Evolutionary conservation across 1,284 basidiomycete genomes (phyloP).

Genomic region (Agaricales sp.): DNA sequence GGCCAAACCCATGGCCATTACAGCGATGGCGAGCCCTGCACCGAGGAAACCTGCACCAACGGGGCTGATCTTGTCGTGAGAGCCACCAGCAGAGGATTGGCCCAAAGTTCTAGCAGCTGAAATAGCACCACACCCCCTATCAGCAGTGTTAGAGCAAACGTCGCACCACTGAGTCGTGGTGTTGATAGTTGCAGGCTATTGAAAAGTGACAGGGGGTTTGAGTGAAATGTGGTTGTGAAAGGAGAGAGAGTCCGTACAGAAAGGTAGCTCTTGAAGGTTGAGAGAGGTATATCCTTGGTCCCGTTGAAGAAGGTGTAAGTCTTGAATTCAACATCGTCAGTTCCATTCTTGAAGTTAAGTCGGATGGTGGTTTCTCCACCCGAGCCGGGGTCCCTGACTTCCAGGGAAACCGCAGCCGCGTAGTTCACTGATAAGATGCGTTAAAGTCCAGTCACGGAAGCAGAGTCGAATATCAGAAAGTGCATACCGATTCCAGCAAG

Average conservation of each 20-base stretch:
- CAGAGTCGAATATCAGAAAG: constrained; percentile 3
- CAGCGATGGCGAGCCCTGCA: constrained; percentile 43
- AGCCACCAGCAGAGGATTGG: constrained; percentile 15
- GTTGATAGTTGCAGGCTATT: constrained; percentile 38
- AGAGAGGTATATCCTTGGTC: constrained; percentile 46
- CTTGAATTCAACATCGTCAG: constrained; percentile 37
- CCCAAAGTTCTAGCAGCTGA: constrained; percentile 22
- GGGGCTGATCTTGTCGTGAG: constrained; percentile 32
- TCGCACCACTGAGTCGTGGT: constrained; percentile 49
- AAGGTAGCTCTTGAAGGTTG: constrained; percentile 41
- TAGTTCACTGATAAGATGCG: constrained; percentile 46
- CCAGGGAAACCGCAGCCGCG: constrained; percentile 60
- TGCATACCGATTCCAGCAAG: constrained; percentile 53
- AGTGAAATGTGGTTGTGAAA: constrained; percentile 1
- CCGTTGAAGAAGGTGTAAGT: constrained; percentile 55
- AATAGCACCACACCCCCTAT: constrained; percentile 46
- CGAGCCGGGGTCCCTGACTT: constrained; percentile 45
- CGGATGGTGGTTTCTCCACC: constrained; percentile 46
- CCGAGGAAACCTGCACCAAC: constrained; percentile 59
- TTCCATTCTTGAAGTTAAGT: constrained; percentile 77
- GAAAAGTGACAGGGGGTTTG: neutral
- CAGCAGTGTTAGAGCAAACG: constrained; percentile 41
- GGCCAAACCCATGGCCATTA: constrained; percentile 28
- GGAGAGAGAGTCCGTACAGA: constrained; percentile 22
- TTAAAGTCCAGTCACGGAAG: constrained; percentile 17